Base-by-base conservation (phyloP, 2,329 filamentous ascomycete species). In the Microsporum audouinii region DNA sequence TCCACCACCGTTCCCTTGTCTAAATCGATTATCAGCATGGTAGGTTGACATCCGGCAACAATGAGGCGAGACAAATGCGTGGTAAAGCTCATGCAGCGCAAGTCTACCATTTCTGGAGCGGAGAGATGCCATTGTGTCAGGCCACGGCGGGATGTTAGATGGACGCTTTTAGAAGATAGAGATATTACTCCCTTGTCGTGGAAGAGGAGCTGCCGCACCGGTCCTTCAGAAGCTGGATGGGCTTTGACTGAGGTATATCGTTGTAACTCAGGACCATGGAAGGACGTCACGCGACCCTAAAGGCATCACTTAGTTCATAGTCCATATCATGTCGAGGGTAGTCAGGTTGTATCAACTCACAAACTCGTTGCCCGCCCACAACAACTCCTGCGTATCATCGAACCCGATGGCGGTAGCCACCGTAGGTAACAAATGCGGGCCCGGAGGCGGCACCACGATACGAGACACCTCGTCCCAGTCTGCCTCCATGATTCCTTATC, bases 51-150 rank as follows among this genome's bases (percentile, higher is more conserved):
- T 55, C 94, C 94, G 55, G 91, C 94, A 38, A 92, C 88, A 23
- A 99, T 78, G 61, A 99, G 86, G 70, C 95, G 82, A 31, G 88
- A 89, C 6, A 88, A 88, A 70, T 91, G 91, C 33, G 89, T 91
- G 1, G 90, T 95, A 71, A 95, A 96, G 72, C 88, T 92, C 91
- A 97, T 97, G 74, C 94, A 97, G 67, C 85, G 84, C 65, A 99
- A 78, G 70, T 96, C 89, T 65, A 82, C 84, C 87, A 97, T 95
- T 61, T 88, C 87, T 47, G 72, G 82, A 65, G 82, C 91, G 80
- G 80, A 83, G 63, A 96, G 80, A 74, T 96, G 91, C 91, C 94
- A 97, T 78, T 94, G 81, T 59, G 91, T 85, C 61, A 89, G 77
- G 1, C 94, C 94, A 64, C 89, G 84, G 60, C 94, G 84, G 63